Evolutionary conservation across 306 rosid species (phyloP), one percentile per base, ranked within the genome.

Genomic region (Cajanus cajan): DNA sequence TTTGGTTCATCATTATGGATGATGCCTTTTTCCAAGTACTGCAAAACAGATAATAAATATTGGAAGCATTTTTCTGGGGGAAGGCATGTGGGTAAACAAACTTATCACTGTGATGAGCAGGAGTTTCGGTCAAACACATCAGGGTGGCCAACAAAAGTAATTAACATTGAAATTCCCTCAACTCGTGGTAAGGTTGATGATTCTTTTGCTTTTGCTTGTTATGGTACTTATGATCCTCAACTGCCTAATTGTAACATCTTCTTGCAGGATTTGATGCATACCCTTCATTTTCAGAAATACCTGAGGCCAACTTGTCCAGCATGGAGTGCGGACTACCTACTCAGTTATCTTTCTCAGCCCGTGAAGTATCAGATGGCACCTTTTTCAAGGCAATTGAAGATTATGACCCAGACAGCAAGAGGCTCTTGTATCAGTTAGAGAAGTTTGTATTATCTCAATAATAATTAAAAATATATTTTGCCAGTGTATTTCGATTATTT

Each of bases 21-120:
- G 99, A 44, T 91, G 97, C 99, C 99, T 40, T 87, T 93, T 90
- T 95, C 99, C 59, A 86, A 90, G 93, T 71, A 92, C 83, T 95
- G 99, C 72, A 92, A 89, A 83, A 85, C 84, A 68, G 91, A 93
- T 65, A 79, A 84, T 80, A 82, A 76, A 73, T 93, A 91, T 78
- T 84, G 77, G 66, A 92, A 84, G 78, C 98, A 95, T 82, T 87
- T 93, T 74, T 87, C 90, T 59, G 88, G 84, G 80, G 82, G 34
- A 55, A 75, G 51, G 58, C 84, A 55, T 61, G 84, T 33, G 62
- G 76, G 76, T 58, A 80, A 55, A 76, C 88, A 81, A 11, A 81
- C 78, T 31, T 95, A 91, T 88, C 91, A 78, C 79, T 95, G 99
- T 81, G 97, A 90, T 44, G 94, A 90, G 47, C 82, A 77, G 82